These are phyloP conservation scores for Cordyceps cateniannulata DNA, from an alignment of 2,329 filamentous ascomycete species.

Conservation along the genomic window DNA sequence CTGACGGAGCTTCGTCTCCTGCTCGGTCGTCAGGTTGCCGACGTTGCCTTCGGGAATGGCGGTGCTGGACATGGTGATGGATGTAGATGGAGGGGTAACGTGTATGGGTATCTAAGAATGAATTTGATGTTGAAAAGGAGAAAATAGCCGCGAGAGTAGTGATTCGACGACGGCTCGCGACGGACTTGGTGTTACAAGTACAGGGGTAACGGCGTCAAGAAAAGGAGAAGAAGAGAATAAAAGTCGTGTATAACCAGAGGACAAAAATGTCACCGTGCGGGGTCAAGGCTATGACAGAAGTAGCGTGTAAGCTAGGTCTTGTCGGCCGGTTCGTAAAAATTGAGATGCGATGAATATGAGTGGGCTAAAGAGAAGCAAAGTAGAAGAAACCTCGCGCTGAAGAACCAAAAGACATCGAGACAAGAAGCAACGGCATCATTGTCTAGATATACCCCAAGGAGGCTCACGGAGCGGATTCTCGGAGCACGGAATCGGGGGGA, in stretches of 20 bases:
- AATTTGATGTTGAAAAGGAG: neutral
- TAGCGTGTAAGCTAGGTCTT: neutral
- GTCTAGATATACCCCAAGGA: constrained; percentile 10
- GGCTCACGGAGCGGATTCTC: neutral
- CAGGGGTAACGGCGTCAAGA: neutral
- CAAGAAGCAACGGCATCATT: neutral
- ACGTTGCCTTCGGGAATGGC: constrained; percentile 13
- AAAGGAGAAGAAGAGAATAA: neutral
- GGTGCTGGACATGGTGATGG: neutral
- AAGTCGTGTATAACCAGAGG: neutral
- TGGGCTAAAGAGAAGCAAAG: neutral
- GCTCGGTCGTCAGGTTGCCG: constrained; percentile 20
- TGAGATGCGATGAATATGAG: neutral
- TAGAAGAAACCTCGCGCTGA: neutral
- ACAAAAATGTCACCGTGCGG: neutral
- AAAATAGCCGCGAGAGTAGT: neutral
- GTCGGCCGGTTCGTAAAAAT: neutral
- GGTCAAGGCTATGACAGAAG: neutral
- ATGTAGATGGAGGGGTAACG: neutral
- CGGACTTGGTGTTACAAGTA: neutral
- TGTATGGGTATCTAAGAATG: neutral
- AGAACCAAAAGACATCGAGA: neutral
- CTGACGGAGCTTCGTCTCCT: constrained; percentile 20
- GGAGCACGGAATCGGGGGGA: constrained; percentile 11
- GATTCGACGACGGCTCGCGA: neutral